Conservation (phyloP, 2,329 filamentous ascomycete species). For the Pseudogymnoascus pannorum region DNA sequence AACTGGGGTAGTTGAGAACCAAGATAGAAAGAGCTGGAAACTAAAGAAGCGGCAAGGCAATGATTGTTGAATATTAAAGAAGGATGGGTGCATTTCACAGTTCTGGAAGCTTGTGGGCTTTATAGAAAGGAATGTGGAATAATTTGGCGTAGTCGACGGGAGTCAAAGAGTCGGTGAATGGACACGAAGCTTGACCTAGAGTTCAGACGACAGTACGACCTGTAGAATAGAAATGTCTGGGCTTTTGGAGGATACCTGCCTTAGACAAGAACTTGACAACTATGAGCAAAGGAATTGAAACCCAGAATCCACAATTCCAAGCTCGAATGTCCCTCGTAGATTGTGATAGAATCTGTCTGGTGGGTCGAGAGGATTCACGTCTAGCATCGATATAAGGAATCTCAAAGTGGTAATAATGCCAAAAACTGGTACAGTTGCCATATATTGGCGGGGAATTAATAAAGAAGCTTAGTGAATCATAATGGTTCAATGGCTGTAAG, state of each 20-base stretch:
- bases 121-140: background rate
- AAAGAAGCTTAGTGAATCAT: background rate
- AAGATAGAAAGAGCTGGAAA: background rate
- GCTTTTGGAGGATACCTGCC: background rate
- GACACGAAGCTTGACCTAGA: background rate
- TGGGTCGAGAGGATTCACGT: background rate
- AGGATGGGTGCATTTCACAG: background rate
- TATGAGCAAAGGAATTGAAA: background rate
- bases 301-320: background rate
- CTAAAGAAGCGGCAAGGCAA: background rate
- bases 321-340: conserved; percentile 1
- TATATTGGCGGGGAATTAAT: background rate
- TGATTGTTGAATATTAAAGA: background rate
- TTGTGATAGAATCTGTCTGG: background rate
- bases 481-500: background rate
- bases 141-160: background rate
- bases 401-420: background rate
- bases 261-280: background rate
- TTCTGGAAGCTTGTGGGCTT: background rate
- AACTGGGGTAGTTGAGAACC: background rate
- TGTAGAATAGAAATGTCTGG: background rate
- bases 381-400: background rate
- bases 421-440: background rate
- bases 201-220: background rate
- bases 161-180: conserved; percentile 4